Conservation (phyloP, 345 rosid species). For the Dipteronia sinensis region DNA sequence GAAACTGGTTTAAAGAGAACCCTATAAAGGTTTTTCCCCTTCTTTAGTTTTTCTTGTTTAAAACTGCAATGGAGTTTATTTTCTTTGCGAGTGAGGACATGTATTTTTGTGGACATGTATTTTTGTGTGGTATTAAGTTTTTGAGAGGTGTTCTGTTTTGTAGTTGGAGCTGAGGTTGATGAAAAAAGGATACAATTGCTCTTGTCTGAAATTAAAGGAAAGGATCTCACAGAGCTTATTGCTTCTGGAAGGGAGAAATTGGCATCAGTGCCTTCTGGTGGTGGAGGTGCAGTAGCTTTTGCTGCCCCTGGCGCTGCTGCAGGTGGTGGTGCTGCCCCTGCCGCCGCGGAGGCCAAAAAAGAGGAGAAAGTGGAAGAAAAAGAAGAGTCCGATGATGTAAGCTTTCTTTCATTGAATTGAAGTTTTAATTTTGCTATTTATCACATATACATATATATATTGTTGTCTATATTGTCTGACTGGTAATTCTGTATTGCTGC, state of each 20-base stretch:
- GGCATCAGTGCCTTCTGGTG: conserved; percentile 75
- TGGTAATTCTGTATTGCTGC: conserved; percentile 28
- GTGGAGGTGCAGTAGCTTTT: conserved; percentile 47
- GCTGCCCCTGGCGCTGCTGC: conserved; percentile 45
- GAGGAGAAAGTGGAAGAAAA: conserved; percentile 79
- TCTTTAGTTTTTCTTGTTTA: no score
- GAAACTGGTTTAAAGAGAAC: neutral
- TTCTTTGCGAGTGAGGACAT: neutral
- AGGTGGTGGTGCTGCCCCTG: conserved; percentile 41
- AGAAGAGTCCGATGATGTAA: conserved; percentile 82
- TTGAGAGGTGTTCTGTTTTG: conserved; percentile 8
- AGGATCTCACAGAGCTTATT: conserved; percentile 67
- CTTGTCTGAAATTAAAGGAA: conserved; percentile 54
- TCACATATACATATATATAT: no score
- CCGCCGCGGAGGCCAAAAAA: conserved; percentile 64
- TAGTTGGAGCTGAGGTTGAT: conserved; percentile 75
- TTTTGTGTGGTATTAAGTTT: neutral
- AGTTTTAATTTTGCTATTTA: neutral
- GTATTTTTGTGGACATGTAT: neutral
- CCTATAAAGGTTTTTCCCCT: neutral
- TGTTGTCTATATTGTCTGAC: neutral
- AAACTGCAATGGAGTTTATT: neutral
- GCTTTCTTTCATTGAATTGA: neutral
- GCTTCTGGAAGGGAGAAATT: conserved; percentile 76
- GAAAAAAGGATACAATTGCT: conserved; percentile 62